Percentiles rank a stretch among this genome's conserved stretches.
phyloP scores from a whole-genome alignment of 2,329 filamentous ascomycete species.

The Diplodia intermedia region DNA sequence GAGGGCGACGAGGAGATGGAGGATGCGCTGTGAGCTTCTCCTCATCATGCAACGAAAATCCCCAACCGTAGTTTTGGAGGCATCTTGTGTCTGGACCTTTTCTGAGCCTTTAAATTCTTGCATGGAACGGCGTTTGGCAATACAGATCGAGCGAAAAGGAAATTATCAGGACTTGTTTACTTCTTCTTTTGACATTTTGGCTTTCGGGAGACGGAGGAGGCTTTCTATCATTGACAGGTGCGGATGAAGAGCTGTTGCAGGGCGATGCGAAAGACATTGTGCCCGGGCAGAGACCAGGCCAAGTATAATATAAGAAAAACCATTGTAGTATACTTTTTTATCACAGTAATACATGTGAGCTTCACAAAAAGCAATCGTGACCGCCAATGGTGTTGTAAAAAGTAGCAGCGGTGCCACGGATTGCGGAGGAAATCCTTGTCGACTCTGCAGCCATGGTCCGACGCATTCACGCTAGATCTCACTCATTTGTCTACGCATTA shows the following conservation, averaged over 20 bases:
- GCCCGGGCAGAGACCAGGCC: neutral
- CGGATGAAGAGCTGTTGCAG: neutral
- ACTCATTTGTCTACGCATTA: no score
- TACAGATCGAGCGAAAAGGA: neutral
- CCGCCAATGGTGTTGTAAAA: no score
- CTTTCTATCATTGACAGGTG: neutral
- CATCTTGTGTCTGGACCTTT: neutral
- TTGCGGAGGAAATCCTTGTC: no score
- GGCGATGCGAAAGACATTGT: neutral
- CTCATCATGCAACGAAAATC: neutral
- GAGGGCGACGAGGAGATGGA: constrained; percentile 74
- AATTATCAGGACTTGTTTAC: neutral
- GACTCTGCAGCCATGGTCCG: no score
- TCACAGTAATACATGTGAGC: neutral
- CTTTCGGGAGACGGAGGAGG: neutral
- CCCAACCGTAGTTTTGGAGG: neutral
- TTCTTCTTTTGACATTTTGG: neutral
- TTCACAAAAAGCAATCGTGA: no score
- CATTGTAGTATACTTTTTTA: neutral
- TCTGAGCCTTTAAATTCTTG: neutral
- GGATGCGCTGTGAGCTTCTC: constrained; percentile 58
- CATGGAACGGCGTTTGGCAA: constrained; percentile 25
- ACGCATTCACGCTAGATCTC: no score
- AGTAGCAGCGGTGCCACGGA: no score
- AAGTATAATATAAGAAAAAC: neutral